These are phyloP conservation scores for Metschnikowia chrysomelidarum DNA, from an alignment of 805 yeast genomes.

Conservation along the genomic window DNA sequence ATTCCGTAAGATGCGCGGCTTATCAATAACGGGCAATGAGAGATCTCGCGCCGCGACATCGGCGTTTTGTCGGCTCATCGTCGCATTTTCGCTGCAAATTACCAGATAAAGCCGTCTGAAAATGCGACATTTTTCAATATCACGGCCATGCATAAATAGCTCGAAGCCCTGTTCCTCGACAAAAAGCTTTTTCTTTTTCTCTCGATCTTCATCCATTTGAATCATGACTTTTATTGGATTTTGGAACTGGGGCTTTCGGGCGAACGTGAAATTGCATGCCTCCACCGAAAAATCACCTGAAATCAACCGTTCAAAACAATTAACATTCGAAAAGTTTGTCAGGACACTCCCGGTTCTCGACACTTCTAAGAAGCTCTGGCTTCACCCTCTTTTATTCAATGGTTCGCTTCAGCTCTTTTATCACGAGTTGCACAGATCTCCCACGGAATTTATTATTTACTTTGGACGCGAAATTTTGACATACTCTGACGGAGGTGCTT, in stretches of 20 bases:
- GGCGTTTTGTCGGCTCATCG: too few species aligned
- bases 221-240: constrained; percentile 16
- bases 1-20: too few species aligned
- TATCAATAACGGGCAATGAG: too few species aligned
- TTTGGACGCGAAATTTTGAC: constrained; percentile 70
- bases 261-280: constrained; percentile 28
- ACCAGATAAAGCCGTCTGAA: too few species aligned
- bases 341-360: constrained; percentile 23
- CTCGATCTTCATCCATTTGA: too few species aligned
- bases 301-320: constrained; percentile 5
- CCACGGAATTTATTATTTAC: constrained; percentile 52
- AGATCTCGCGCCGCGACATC: too few species aligned
- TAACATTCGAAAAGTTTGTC: constrained; percentile 15
- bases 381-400: constrained; percentile 62
- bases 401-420: constrained; percentile 80
- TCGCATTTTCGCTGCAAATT: too few species aligned
- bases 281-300: constrained; percentile 19
- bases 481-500: constrained; percentile 65
- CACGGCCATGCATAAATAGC: too few species aligned
- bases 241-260: constrained; percentile 40
- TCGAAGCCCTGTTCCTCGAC: too few species aligned
- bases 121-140: too few species aligned
- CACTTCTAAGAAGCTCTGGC: constrained; percentile 40
- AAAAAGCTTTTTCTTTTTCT: too few species aligned
- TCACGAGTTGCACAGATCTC: constrained; percentile 54